Evolutionary conservation across 768 basidiomycete species (phyloP), one percentile per base, ranked within the genome.

Genomic region (Thelephora ganbajun): DNA sequence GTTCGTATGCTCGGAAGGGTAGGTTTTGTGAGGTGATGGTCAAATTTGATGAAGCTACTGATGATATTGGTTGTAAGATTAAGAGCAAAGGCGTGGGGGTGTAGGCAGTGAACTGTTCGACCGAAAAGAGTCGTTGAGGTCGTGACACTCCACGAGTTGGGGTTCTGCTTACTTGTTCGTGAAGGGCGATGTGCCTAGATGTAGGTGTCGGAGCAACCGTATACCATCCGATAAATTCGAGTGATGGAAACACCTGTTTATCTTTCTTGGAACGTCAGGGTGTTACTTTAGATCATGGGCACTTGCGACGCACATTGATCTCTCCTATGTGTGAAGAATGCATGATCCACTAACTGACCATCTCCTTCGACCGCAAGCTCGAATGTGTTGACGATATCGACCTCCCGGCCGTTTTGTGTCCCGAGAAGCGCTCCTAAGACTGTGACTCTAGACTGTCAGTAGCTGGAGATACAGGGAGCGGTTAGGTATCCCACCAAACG

Each of bases 221-320:
- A 64, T 99, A 99, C 96, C 96, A 99, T 6, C 96, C 96, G 45
- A 99, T 86, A 59, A 99, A 83, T 59, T 98, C 96, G 33, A 98
- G 73, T 0, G 92, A 91, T 11, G 96, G 96, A 63, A 99, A 98
- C 18, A 98, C 94, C 66, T 96, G 92, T 63, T 94, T 94, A 72
- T 92, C 94, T 98, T 62, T 39, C 45, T 46, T 13, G 2, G 26
- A 16, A 13, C 13, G 13, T 44, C 35, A 20, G 45, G 19, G 46
- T n/a, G 13, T 13, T 45, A 43, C 26, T 33, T 39, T 33, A 14
- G 2, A 13, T 34, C 19, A 33, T 14, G 6, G 33, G 19, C 33
- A n/a, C 2, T 33, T 13, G 12, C n/a, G 16, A 44, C 71, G 66
- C 50, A 81, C 94, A 99, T 64, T 97, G 92, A 52, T 93, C 91